Conservation (phyloP, 768 basidiomycete species). For the Lentinula aciculospora region DNA sequence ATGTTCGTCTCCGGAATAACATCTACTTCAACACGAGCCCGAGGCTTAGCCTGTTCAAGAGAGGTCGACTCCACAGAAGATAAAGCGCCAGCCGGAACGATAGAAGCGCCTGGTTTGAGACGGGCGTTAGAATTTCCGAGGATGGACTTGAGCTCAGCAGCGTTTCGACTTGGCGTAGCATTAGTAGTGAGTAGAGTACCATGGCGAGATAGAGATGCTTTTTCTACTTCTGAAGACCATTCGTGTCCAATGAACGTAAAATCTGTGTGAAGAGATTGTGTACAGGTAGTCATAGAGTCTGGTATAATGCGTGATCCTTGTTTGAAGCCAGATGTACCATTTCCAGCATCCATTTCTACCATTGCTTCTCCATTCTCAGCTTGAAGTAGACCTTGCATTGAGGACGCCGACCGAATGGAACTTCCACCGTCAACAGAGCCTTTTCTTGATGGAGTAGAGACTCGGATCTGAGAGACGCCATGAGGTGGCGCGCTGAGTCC, state of each 20-base stretch:
- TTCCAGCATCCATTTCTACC: conserved; percentile 35
- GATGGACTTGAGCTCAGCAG: conserved; percentile 54
- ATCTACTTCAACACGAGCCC: conserved; percentile 77
- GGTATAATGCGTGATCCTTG: conserved; percentile 34
- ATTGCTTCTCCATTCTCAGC: conserved; percentile 44
- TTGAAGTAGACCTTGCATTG: conserved; percentile 41
- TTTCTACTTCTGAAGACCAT: not conserved
- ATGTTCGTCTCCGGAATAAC: conserved; percentile 70
- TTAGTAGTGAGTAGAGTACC: conserved; percentile 51
- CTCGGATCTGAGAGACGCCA: not conserved
- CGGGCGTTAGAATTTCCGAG: conserved; percentile 57
- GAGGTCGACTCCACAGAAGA: conserved; percentile 25
- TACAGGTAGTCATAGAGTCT: conserved; percentile 24
- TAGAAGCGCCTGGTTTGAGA: conserved; percentile 46
- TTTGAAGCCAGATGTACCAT: conserved; percentile 29
- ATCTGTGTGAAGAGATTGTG: conserved; percentile 11
- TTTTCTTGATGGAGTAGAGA: not conserved
- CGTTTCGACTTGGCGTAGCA: conserved; percentile 41
- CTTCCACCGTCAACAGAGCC: not conserved
- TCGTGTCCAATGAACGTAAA: not conserved
- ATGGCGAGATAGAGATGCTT: conserved; percentile 30
- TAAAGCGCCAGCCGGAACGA: conserved; percentile 25
- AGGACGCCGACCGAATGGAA: conserved; percentile 26
- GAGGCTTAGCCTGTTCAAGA: conserved; percentile 68
- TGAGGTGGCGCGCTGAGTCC: not conserved